These are phyloP conservation scores for Hypoxylon sp. DNA, from an alignment of 2,329 filamentous ascomycete genomes.

Conservation along the genomic window DNA sequence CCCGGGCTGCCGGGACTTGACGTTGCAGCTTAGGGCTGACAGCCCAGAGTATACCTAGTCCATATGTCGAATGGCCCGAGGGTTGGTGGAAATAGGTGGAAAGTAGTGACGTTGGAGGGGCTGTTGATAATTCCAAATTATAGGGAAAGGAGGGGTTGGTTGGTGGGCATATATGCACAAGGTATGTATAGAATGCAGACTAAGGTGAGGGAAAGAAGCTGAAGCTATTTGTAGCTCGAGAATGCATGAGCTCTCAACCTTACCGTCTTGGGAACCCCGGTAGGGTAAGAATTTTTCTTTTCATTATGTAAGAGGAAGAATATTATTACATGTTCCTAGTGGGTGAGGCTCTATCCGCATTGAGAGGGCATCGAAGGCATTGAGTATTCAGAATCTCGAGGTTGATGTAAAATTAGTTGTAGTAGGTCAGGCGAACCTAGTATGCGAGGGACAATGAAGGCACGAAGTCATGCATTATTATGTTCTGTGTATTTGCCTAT, in stretches of 20 bases:
- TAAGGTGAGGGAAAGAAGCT: not conserved
- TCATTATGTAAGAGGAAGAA: not conserved
- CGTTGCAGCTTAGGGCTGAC: too few species aligned
- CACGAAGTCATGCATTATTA: not conserved
- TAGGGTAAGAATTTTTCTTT: not conserved
- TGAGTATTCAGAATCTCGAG: not conserved
- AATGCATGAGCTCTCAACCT: not conserved
- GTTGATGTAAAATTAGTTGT: not conserved
- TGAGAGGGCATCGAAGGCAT: not conserved
- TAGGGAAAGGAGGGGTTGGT: too few species aligned
- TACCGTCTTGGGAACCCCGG: not conserved
- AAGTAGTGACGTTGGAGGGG: too few species aligned
- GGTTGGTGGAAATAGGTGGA: too few species aligned
- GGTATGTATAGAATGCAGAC: not conserved
- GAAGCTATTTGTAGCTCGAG: not conserved
- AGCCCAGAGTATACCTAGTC: too few species aligned
- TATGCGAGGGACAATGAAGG: not conserved
- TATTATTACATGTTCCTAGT: not conserved
- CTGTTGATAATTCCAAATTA: too few species aligned
- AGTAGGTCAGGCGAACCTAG: not conserved
- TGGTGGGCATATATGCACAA: too few species aligned
- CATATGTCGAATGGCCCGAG: too few species aligned
- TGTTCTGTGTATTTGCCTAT: not conserved
- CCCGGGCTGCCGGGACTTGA: too few species aligned
- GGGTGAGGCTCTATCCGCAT: not conserved